Base-by-base conservation (phyloP, 441 rosid genomes). In the Erysimum pusillum region DNA sequence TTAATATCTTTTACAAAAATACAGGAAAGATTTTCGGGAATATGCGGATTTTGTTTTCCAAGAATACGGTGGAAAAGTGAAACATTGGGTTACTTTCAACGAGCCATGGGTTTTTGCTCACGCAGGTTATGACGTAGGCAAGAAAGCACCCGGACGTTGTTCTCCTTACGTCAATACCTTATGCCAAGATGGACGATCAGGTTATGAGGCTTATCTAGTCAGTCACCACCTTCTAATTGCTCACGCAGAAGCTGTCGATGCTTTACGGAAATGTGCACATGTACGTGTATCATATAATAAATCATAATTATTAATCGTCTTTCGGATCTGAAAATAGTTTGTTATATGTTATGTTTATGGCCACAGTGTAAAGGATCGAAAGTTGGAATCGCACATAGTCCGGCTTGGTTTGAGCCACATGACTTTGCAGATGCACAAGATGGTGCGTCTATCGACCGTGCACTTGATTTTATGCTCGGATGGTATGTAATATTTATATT, bases 141-240 rank as follows among this genome's bases (percentile, higher is more conserved):
- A 78, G 36, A 78, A 78, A 6, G 81, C 81, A 52, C 81, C 81
- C 17, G 77, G 77, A 20, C 77, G 81, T 58, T 78, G 81, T 44
- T 78, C 81, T 36, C 0, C 6, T 3, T 78, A 78, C 11, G 69
- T 60, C 8, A 32, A 73, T 7, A n/a, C 14, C 0, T 4, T 22
- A n/a, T 78, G 81, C 9, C 69, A 18, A 14, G 77, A 36, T 0
- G 81, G 81, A 65, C 34, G 63, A 73, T 78, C 81, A 32, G 81
- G 81, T 11, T 61, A 4, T 5, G 81, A 78, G 12, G 74, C 77
- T 52, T 78, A 78, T 12, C 42, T 52, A 1, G 81, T 78, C 18
- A 78, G 60, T 65, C 81, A 78, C 17, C 73, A 78, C 12, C 81
- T 78, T 15, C 74, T 78, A 6, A 9, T 3, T 28, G 42, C 81